These are phyloP conservation scores for Filosporella fistucella DNA, from an alignment of 495 filamentous ascomycete species.

Conservation along the genomic window DNA sequence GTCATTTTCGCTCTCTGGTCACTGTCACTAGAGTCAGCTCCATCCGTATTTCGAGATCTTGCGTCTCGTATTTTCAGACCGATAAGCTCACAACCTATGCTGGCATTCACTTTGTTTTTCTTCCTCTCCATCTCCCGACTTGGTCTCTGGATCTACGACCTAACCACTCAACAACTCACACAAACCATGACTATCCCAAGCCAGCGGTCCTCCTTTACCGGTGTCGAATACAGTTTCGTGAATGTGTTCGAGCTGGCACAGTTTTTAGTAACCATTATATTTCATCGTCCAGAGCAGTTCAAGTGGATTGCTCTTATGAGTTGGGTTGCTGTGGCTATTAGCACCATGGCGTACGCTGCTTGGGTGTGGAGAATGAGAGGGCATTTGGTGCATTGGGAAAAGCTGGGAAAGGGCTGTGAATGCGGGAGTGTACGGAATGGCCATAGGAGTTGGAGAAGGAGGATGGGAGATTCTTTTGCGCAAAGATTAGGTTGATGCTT, in stretches of 20 bases:
- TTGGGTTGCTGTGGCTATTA: slow-evolving; percentile 26
- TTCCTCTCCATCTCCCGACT: slow-evolving; percentile 41
- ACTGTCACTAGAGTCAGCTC: slow-evolving; percentile 3
- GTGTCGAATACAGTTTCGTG: slow-evolving; percentile 36
- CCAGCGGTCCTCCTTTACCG: slow-evolving; percentile 38
- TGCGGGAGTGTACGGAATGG: background rate
- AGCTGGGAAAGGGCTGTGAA: slow-evolving; percentile 6
- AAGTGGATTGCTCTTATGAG: slow-evolving; percentile 34
- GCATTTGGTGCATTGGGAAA: slow-evolving; percentile 29
- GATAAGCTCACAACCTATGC: slow-evolving; percentile 6
- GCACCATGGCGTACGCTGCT: slow-evolving; percentile 31
- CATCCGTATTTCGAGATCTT: background rate
- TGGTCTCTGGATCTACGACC: slow-evolving; percentile 40
- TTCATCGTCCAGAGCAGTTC: slow-evolving; percentile 34
- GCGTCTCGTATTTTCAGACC: background rate
- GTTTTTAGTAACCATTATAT: slow-evolving; percentile 30
- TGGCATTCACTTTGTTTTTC: slow-evolving; percentile 29
- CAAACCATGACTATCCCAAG: slow-evolving; percentile 31
- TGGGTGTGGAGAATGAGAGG: slow-evolving; percentile 34
- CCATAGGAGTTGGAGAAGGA: background rate
- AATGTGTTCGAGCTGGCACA: slow-evolving; percentile 36
- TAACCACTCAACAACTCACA: slow-evolving; percentile 40
- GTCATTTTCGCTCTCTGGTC: slow-evolving; percentile 32
- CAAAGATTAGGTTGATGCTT: background rate
- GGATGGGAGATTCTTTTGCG: background rate